Base-by-base conservation (phyloP, 2,329 filamentous ascomycete species). In the Ambrosiella beaveri region DNA sequence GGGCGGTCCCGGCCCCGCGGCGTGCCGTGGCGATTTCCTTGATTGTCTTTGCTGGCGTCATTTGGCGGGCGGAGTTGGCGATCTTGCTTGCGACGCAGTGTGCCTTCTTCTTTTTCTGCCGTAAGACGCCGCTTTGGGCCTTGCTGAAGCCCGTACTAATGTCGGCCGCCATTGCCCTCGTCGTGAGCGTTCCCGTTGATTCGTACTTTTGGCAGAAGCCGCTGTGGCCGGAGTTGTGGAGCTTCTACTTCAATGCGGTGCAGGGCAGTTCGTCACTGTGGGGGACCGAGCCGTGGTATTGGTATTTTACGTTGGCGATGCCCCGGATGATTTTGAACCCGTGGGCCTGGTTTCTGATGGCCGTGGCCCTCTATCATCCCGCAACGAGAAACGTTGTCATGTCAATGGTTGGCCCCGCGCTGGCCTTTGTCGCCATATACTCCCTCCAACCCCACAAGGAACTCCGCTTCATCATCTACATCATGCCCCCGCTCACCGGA, bases 401-500 rank as follows among this genome's bases (percentile, higher is more conserved):
- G 13, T 71, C 73, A 6, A 65, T 87, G 0, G 73, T 86, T 3
- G 64, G 84, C 1, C 89, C 93, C 0, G 77, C 79, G 8, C 63
- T 94, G 1, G 69, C 78, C 37, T 98, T 90, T 68, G 75, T 94
- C 17, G 77, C 77, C 3, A 69, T 94, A 49, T 97, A 95, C 74
- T 95, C 88, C 62, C 65, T 88, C 55, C 85, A 95, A 62, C 90
- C 91, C 0, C 93, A 98, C 73, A 98, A 98, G 68, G 93, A 98
- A 71, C 86, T 89, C 68, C 86, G 93, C 15, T 98, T 98, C 74
- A 84, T 98, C 64, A 82, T 97, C 65, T 97, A 97, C 71, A 77
- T 81, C 56, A 76, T 95, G 27, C 93, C 93, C 0, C 76, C 84
- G 0, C 73, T 97, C 37, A 95, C 90, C 0, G 85, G 84, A 9